Evolutionary conservation across 2,329 filamentous ascomycete genomes (phyloP).

Genomic region (Penicillium hordei): DNA sequence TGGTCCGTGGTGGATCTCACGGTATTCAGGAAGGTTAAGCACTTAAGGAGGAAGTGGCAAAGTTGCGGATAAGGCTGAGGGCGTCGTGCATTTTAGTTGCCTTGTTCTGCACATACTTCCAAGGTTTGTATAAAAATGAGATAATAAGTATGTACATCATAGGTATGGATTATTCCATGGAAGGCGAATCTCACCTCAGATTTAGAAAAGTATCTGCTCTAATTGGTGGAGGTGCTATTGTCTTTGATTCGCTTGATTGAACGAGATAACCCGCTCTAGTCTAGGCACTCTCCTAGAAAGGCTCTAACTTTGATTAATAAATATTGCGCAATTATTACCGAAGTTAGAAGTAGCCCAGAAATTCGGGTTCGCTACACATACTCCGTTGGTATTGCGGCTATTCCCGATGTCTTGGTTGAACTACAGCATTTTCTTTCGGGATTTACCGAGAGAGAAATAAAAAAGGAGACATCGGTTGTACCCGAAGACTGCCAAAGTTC

Average conservation of each 20-base stretch:
- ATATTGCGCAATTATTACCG: neutral
- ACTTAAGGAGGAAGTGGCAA: neutral
- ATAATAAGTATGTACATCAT: neutral
- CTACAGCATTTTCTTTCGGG: neutral
- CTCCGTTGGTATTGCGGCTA: neutral
- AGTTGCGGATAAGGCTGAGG: neutral
- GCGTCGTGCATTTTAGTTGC: neutral
- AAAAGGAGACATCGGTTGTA: neutral
- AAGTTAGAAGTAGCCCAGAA: neutral
- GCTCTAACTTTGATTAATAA: neutral
- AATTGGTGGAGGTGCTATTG: neutral
- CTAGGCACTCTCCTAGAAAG: neutral
- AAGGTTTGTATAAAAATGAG: neutral
- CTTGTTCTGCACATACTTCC: neutral
- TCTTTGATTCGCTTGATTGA: neutral
- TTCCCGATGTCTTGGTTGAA: neutral
- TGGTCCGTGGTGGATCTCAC: neutral
- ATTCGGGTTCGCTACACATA: neutral
- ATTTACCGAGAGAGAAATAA: neutral
- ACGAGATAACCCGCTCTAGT: neutral
- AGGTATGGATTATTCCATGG: neutral
- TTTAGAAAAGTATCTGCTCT: neutral
- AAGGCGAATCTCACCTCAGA: constrained; percentile 10
- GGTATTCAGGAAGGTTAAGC: neutral
- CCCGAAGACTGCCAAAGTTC: neutral